Evolutionary conservation across 176 grass and related monocot species (phyloP).

Genomic region (Aegilops umbellulata): DNA sequence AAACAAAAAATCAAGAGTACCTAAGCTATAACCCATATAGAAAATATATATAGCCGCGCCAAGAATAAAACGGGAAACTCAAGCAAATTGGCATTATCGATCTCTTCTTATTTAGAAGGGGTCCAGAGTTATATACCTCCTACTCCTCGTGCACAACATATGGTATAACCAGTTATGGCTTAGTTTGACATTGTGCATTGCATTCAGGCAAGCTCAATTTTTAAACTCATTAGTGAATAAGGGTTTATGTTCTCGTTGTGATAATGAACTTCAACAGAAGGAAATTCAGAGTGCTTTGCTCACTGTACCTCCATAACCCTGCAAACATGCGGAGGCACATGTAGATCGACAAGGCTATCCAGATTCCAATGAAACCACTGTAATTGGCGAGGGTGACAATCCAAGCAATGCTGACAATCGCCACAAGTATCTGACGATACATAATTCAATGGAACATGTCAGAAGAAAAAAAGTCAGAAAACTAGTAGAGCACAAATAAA

Average conservation of each 20-base stretch:
- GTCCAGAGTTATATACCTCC: background rate
- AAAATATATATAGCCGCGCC: background rate
- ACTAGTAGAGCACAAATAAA: background rate
- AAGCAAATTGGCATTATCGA: background rate
- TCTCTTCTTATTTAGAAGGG: background rate
- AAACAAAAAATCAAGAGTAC: background rate
- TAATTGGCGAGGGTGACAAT: constrained; percentile 47
- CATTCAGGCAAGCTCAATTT: background rate
- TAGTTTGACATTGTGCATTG: background rate
- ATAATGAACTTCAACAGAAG: background rate
- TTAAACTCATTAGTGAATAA: background rate
- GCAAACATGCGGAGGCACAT: constrained; percentile 76
- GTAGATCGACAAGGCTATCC: constrained; percentile 78
- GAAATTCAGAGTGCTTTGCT: background rate
- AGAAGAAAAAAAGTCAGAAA: background rate
- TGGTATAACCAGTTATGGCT: background rate
- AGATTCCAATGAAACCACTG: constrained; percentile 76
- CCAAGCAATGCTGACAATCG: constrained; percentile 63
- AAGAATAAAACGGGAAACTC: background rate
- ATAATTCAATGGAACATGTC: background rate
- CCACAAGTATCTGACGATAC: constrained; percentile 59
- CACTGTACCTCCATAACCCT: constrained; percentile 76
- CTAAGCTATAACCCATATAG: background rate
- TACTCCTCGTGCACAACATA: too few species aligned
- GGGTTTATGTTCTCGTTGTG: background rate